Evolutionary conservation across 305 asterid species (phyloP), one percentile per base, ranked within the genome.

Genomic region (Fraxinus albicans): DNA sequence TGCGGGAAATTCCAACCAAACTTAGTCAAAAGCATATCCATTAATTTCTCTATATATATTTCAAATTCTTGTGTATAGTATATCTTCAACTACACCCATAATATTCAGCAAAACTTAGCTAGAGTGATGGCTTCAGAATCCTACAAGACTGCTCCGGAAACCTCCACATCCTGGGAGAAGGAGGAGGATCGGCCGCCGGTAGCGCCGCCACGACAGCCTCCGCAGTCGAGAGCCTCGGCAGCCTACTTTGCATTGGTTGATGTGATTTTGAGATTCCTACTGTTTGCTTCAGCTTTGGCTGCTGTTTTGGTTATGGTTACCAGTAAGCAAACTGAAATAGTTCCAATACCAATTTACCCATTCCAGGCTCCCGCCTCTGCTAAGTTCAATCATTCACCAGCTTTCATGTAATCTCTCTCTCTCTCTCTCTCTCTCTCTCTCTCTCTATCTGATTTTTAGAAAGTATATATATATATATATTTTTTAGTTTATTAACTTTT

Each of bases 241-340:
- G 6, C 55, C 65, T 25, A 77, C 80, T 47, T 10, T 47, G 80
- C 36, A 3, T 25, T 77, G 80, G 67, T 6, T 12, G 67, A 77
- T 44, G 38, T 77, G 70, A 38, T 50, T 44, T 29, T 77, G 35
- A 77, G 80, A 8, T 27, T 77, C 36, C 65, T 77, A 23, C 38
- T 77, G 69, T 47, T 77, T 77, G 80, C 67, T 77, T 42, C 70
- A 21, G 80, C 80, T 17, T 6, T 77, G 8, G 69, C 21, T 44
- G 80, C 69, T 23, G 80, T 77, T 2, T 23, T 40, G 80, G 80
- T 77, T 10, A 47, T 77, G 80, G 80, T 77, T 47, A 77, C 80
- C 13, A 77, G 80, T 6, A 42, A 77, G 36, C 67, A 77, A 77
- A 77, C 65, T 17, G 6, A 47, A 47, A 2, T 40, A 4, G 35